Conservation (phyloP, 768 basidiomycete species). For the Hirschioporus abietinus region DNA sequence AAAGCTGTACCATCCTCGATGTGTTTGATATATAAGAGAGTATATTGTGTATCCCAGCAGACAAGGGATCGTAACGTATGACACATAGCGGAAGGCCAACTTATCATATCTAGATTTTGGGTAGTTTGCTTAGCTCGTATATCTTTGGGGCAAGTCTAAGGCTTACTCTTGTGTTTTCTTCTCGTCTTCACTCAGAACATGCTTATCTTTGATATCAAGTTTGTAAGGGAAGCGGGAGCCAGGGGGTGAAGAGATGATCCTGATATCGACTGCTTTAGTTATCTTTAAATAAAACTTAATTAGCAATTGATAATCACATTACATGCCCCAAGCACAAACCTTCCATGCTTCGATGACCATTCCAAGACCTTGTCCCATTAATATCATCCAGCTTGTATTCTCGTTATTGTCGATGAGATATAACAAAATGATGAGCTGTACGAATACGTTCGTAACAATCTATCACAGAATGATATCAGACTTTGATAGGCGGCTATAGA, state of each 20-base stretch:
- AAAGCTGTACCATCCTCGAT: slow-evolving; percentile 96
- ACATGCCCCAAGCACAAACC: slow-evolving; percentile 34
- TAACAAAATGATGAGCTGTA: slow-evolving; percentile 83
- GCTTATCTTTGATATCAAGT: slow-evolving; percentile 88
- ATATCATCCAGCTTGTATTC: slow-evolving; percentile 97
- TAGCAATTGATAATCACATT: not conserved
- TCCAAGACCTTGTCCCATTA: slow-evolving; percentile 80
- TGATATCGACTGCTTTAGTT: slow-evolving; percentile 88
- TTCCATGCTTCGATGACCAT: slow-evolving; percentile 93
- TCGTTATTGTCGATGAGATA: slow-evolving; percentile 95
- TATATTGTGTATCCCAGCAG: slow-evolving; percentile 74
- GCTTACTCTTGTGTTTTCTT: slow-evolving; percentile 94
- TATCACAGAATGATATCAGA: slow-evolving; percentile 17
- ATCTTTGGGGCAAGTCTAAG: not conserved
- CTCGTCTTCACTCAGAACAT: slow-evolving; percentile 94
- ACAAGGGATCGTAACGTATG: slow-evolving; percentile 81
- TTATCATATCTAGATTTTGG: slow-evolving; percentile 64
- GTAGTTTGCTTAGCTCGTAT: slow-evolving; percentile 6
- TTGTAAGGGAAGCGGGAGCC: slow-evolving; percentile 74
- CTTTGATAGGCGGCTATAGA: not conserved
- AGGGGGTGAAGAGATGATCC: slow-evolving; percentile 50
- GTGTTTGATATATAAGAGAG: slow-evolving; percentile 76
- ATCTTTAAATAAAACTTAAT: slow-evolving; percentile 39
- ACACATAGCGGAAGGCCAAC: slow-evolving; percentile 92
- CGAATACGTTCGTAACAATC: slow-evolving; percentile 91